A percentile compares a stretch with the other conserved stretches of the same genome.
phyloP scores from a whole-genome alignment of 768 basidiomycete genomes.

The Paxillus ammoniavirescens region DNA sequence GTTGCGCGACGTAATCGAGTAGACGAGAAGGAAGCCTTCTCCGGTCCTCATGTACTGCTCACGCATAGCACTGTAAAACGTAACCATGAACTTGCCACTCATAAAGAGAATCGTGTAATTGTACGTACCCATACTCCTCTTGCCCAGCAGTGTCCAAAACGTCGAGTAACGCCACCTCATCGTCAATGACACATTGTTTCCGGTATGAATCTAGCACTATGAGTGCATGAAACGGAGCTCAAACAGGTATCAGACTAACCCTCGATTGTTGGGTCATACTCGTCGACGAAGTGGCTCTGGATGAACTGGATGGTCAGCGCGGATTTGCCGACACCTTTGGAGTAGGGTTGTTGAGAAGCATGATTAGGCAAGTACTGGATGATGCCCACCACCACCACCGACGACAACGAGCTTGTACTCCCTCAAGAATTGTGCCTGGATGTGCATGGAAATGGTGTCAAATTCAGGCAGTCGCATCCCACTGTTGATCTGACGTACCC shows the following conservation, averaged over 20 bases:
- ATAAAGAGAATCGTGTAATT: background rate
- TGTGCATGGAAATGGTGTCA: slow-evolving; percentile 3
- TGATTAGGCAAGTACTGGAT: slow-evolving; percentile 29
- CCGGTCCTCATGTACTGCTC: slow-evolving; percentile 99
- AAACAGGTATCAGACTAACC: slow-evolving; percentile 40
- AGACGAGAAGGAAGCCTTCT: slow-evolving; percentile 96
- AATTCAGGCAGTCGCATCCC: too few species aligned
- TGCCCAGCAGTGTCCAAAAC: slow-evolving; percentile 97
- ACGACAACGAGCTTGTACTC: slow-evolving; percentile 99
- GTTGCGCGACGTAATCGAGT: slow-evolving; percentile 96
- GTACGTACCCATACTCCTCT: slow-evolving; percentile 91
- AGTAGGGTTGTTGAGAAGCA: background rate
- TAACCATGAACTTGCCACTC: background rate
- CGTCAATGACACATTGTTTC: slow-evolving; percentile 96
- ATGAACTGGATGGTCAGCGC: slow-evolving; percentile 98
- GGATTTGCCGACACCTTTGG: slow-evolving; percentile 64
- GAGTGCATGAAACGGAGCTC: background rate
- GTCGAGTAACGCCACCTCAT: slow-evolving; percentile 96
- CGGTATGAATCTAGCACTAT: slow-evolving; percentile 84
- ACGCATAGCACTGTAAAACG: slow-evolving; percentile 79
- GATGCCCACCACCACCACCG: slow-evolving; percentile 84
- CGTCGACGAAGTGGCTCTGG: slow-evolving; percentile 90
- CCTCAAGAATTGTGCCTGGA: slow-evolving; percentile 82
- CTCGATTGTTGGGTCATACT: slow-evolving; percentile 95
- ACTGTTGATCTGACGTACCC: slow-evolving; percentile 15